phyloP scores from a whole-genome alignment of 2,329 filamentous ascomycete species.

The Dactylellina cionopaga region DNA sequence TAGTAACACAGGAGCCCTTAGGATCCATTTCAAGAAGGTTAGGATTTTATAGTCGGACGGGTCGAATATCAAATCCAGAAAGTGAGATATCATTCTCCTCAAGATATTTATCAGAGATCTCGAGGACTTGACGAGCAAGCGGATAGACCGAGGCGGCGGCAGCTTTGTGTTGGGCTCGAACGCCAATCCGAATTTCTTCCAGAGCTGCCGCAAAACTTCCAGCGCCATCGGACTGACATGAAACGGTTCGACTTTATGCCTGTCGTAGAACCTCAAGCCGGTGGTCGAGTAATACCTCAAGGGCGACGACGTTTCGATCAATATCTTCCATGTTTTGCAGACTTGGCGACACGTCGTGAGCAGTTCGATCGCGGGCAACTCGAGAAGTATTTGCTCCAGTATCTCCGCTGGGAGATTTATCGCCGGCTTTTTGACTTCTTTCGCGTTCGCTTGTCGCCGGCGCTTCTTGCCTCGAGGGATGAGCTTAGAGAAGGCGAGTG shows the following conservation, averaged over 20 bases:
- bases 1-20: no score
- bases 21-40: no score
- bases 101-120: neutral
- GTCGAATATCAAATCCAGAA: slow-evolving; percentile 12
- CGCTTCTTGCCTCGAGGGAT: no score
- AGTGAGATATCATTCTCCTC: no score
- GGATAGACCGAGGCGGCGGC: no score
- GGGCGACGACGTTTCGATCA: slow-evolving; percentile 24
- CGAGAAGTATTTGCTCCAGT: slow-evolving; percentile 17
- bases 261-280: slow-evolving; percentile 7
- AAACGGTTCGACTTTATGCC: no score
- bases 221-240: slow-evolving; percentile 13
- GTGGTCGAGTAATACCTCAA: slow-evolving; percentile 28
- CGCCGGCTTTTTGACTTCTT: neutral
- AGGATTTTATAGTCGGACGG: neutral
- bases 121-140: no score
- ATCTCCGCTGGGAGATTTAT: neutral
- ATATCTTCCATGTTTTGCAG: slow-evolving; percentile 22
- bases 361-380: neutral
- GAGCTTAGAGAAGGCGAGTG: no score
- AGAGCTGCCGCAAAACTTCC: neutral
- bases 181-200: neutral
- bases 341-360: slow-evolving; percentile 23
- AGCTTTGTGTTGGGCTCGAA: no score
- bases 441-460: neutral